Evolutionary conservation across 345 rosid species (phyloP), one percentile per base, ranked within the genome.

Genomic region (Dipteronia dyeriana): DNA sequence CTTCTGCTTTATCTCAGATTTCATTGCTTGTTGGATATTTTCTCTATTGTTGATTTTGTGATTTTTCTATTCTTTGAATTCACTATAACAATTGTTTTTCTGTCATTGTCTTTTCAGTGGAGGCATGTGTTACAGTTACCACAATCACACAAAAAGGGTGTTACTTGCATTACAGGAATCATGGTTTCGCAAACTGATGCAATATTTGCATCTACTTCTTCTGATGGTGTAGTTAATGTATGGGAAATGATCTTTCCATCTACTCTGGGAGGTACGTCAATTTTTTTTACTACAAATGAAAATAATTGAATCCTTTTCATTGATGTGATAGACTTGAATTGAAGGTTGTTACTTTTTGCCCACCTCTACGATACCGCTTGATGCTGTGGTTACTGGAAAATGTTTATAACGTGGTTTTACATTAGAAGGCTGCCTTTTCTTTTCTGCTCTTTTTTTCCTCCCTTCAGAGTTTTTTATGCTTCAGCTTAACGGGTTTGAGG

Each of bases 91-190:
- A 68, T 72, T 45, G 19, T 20, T n/a, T 62, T 39, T 56, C 23
- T 67, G 34, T 57, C 73, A 49, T 41, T 74, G 64, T 56, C 54
- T 77, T 84, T 54, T 47, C 89, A 92, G 95, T 95, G 98, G 96
- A 86, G 83, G 79, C 86, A 84, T 85, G 91, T 89, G 74, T 76
- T 87, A 75, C 91, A 87, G 74, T 74, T 93, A 68, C 97, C 97
- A 57, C 86, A 62, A 76, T 90, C 90, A 70, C 99, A 95, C 81
- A 91, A 86, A 87, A 95, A 93, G 88, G 97, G 99, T 75, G 89
- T 93, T 59, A 87, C 97, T 20, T 95, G 97, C 85, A 87, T 95
- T 51, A 80, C 91, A 1, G 95, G 92, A 43, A 85, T 84, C 75
- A 82, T 92, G 88, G 70, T 90, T 84, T 92, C 97, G 66, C 83